Evolutionary conservation across 2,329 filamentous ascomycete species (phyloP), one percentile per base, ranked within the genome.

Genomic region (Stagonosporopsis vannaccii): DNA sequence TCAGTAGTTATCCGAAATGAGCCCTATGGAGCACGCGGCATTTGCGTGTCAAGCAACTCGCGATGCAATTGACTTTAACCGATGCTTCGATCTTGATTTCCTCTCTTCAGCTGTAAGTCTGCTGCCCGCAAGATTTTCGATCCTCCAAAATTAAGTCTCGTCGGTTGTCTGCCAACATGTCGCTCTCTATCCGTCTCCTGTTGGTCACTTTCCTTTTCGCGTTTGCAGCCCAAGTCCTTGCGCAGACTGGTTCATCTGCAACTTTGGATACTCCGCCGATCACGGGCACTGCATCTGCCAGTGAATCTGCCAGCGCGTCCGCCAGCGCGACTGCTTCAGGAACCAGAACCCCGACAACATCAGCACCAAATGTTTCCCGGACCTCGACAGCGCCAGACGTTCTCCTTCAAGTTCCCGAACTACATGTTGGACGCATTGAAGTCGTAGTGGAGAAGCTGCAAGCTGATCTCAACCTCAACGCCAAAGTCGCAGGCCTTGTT

Each of bases 381-480:
- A 58, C 56, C 17, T 74, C 75, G 12, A 75, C 72, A 3, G 76
- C 80, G 0, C 84, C 85, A 9, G 85, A 88, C 73, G 85, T 87
- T 17, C 77, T 81, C 51, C 80, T 88, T 33, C 81, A 80, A 43
- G 81, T 87, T 1, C 84, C 85, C 0, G 79, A 85, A 60, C 78
- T 88, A 7, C 82, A 81, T 35, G 85, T 88, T 17, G 82, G 82
- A 35, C 78, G 79, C 45, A 87, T 88, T 56, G 85, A 87, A 72
- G 76, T 87, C 3, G 80, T 82, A 42, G 85, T 88, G 3, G 84
- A 87, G 61, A 81, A 86, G 61, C 74, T 87, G 17, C 76, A 79
- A 56, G 85, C 84, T 2, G 82, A 87, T 57, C 77, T 87, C 65
- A 87, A 87, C 67, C 75, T 88, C 2, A 83, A 84, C 44, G 85